Conservation (phyloP, 169 alveolate species). For the Plasmodium gallinaceum region DNA sequence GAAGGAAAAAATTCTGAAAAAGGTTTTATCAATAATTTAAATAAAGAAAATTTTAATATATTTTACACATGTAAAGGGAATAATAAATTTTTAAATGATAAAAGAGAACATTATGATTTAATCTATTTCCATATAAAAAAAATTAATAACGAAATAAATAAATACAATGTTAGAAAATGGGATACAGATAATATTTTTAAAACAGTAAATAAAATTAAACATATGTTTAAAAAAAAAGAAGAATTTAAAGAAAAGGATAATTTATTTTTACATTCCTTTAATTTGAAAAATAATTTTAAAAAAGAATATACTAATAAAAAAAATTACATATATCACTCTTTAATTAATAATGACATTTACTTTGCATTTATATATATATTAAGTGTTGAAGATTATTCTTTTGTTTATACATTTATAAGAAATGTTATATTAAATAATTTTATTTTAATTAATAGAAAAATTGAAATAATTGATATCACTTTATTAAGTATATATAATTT, state of each 20-base stretch:
- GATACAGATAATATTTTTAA: slow-evolving; percentile 1
- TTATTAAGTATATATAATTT: slow-evolving; percentile 12
- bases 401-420: slow-evolving; percentile 28
- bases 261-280: neutral
- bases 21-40: no score
- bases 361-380: slow-evolving; percentile 27
- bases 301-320: neutral
- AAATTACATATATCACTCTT: neutral
- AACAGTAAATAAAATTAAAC: slow-evolving; percentile 20
- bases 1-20: no score
- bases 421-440: slow-evolving; percentile 15
- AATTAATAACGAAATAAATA: slow-evolving; percentile 21
- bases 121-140: neutral
- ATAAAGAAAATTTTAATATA: no score
- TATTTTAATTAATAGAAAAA: slow-evolving; percentile 10
- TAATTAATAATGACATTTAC: slow-evolving; percentile 21
- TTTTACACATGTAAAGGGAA: no score
- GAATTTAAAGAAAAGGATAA: neutral
- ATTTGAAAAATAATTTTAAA: neutral
- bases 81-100: no score
- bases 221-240: neutral
- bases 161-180: slow-evolving; percentile 25
- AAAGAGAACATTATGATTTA: neutral
- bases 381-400: slow-evolving; percentile 7
- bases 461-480: slow-evolving; percentile 18